Conservation (phyloP, 2,329 filamentous ascomycete species). For the Incumbomyces lentus region DNA sequence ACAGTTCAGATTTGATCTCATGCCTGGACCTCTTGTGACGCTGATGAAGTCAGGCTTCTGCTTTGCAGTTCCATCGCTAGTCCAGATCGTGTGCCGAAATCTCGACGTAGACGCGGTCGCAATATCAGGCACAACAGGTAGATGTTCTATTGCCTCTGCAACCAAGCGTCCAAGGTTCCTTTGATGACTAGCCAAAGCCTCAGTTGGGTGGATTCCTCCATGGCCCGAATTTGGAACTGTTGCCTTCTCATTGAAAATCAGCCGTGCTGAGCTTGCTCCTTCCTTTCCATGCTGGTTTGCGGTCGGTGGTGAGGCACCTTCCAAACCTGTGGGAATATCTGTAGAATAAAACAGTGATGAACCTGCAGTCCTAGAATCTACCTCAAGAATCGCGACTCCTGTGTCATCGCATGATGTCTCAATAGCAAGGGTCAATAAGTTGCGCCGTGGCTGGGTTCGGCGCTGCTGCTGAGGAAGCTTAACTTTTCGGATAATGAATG, state of each 20-base stretch:
- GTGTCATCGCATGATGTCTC: constrained; percentile 68
- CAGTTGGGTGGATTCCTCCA: constrained; percentile 68
- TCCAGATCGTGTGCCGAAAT: constrained; percentile 9
- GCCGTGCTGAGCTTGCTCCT: constrained; percentile 23
- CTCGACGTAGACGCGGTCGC: background rate
- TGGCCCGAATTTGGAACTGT: constrained; percentile 69
- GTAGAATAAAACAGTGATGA: background rate
- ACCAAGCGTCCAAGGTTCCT: constrained; percentile 59
- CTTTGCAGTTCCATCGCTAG: constrained; percentile 24
- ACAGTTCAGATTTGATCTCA: constrained; percentile 65
- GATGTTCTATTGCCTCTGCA: constrained; percentile 46
- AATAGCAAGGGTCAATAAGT: constrained; percentile 35
- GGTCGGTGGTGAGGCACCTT: background rate
- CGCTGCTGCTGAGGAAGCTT: background rate
- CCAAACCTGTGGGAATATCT: background rate
- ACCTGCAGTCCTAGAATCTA: constrained; percentile 23
- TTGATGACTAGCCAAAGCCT: constrained; percentile 67
- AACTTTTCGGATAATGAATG: background rate
- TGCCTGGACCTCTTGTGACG: constrained; percentile 83
- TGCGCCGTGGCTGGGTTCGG: constrained; percentile 6
- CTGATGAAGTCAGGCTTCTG: constrained; percentile 70
- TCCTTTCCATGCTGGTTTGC: background rate
- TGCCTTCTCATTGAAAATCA: constrained; percentile 71
- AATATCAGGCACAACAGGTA: constrained; percentile 33
- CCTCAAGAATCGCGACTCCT: constrained; percentile 70